Evolutionary conservation across 2,329 filamentous ascomycete genomes (phyloP).

Genomic region (Zarea fungicola): DNA sequence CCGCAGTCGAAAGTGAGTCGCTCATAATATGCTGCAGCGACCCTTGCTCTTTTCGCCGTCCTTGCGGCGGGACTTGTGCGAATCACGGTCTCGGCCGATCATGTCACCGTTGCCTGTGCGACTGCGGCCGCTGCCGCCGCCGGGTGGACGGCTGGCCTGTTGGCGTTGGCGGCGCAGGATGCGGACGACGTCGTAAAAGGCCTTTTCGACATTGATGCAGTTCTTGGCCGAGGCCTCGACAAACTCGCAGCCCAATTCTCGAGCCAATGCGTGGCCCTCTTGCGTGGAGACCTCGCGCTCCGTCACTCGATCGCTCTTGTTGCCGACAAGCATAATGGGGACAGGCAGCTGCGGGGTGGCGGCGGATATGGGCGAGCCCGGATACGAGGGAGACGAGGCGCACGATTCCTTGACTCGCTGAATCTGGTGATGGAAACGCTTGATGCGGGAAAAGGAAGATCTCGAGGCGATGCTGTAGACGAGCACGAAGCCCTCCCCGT

Average conservation of each 20-base stretch:
- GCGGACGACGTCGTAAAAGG: slow-evolving; percentile 94
- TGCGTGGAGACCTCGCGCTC: slow-evolving; percentile 96
- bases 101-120: slow-evolving; percentile 33
- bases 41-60: slow-evolving; percentile 32
- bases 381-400: slow-evolving; percentile 69
- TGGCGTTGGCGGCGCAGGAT: slow-evolving; percentile 81
- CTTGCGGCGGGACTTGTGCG: slow-evolving; percentile 27
- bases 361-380: slow-evolving; percentile 64
- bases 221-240: slow-evolving; percentile 97
- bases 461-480: slow-evolving; percentile 98
- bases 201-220: slow-evolving; percentile 97
- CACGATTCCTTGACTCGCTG: slow-evolving; percentile 93
- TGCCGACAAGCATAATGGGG: slow-evolving; percentile 96
- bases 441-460: slow-evolving; percentile 90
- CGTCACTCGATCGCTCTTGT: slow-evolving; percentile 95
- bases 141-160: slow-evolving; percentile 37
- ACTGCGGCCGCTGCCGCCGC: slow-evolving; percentile 32
- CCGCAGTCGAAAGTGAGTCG: neutral
- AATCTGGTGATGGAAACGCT: slow-evolving; percentile 94
- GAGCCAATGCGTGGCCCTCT: slow-evolving; percentile 85
- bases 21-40: slow-evolving; percentile 38
- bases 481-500: slow-evolving; percentile 94
- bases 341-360: slow-evolving; percentile 61
- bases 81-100: slow-evolving; percentile 27
- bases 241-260: slow-evolving; percentile 91